phyloP scores from a whole-genome alignment of 1,139 yeast genomes.

The Kazachstania sp. region DNA sequence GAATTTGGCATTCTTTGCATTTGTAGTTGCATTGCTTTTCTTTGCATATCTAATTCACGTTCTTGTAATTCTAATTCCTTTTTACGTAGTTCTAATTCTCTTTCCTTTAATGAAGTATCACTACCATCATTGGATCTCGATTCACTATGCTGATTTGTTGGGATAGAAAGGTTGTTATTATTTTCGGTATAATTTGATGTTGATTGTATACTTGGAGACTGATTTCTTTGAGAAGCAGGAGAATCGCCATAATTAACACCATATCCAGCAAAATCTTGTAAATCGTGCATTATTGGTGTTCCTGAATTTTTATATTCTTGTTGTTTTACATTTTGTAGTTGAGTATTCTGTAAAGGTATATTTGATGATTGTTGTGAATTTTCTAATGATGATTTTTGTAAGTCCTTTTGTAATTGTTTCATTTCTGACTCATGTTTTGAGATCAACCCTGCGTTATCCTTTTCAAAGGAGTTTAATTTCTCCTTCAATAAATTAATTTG shows the following conservation, averaged over 20 bases:
- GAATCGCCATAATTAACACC: constrained; percentile 27
- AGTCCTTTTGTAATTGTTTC: background rate
- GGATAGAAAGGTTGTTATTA: background rate
- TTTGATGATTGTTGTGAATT: background rate
- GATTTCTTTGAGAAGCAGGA: constrained; percentile 9
- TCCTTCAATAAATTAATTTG: background rate
- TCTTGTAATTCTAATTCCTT: constrained; percentile 40
- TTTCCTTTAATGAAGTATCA: constrained; percentile 19
- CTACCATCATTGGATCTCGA: constrained; percentile 3
- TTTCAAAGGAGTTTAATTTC: constrained; percentile 2
- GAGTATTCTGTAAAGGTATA: background rate
- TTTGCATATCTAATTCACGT: constrained; percentile 35
- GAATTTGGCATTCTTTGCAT: constrained; percentile 5
- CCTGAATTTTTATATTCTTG: constrained; percentile 21
- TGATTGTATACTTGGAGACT: background rate
- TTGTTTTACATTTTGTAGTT: constrained; percentile 1
- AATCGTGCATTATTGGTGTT: constrained; percentile 28
- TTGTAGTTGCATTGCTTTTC: constrained; percentile 25
- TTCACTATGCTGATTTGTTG: background rate
- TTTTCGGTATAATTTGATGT: background rate
- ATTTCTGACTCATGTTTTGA: constrained; percentile 2
- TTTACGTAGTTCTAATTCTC: constrained; percentile 38
- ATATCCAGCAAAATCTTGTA: constrained; percentile 28
- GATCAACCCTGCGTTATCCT: background rate
- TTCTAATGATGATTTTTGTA: background rate